Conservation (phyloP, 2,329 filamentous ascomycete species). For the Fusarium goolgardi region DNA sequence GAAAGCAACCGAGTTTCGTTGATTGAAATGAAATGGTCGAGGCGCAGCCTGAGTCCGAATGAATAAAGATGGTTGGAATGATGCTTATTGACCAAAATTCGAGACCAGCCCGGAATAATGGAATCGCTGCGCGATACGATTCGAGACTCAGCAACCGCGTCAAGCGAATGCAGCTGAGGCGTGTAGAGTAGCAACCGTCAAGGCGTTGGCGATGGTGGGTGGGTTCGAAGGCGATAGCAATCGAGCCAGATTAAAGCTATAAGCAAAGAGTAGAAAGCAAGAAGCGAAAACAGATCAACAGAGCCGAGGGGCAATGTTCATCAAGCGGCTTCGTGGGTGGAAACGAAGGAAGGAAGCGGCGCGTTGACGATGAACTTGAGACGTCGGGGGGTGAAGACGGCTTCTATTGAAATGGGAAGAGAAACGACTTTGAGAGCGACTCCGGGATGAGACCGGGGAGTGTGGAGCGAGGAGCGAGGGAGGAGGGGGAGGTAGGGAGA, state of each 20-base stretch:
- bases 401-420: constrained; percentile 45
- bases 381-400: constrained; percentile 40
- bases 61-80: constrained; percentile 44
- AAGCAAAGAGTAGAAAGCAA: constrained; percentile 55
- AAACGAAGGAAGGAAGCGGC: constrained; percentile 45
- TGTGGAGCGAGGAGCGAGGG: constrained; percentile 50
- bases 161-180: constrained; percentile 57
- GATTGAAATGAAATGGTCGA: constrained; percentile 40
- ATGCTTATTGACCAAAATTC: constrained; percentile 51
- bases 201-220: constrained; percentile 51
- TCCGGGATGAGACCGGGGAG: constrained; percentile 50
- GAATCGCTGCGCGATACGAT: constrained; percentile 48
- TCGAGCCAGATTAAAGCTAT: constrained; percentile 56
- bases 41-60: constrained; percentile 52
- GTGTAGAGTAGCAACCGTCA: constrained; percentile 54
- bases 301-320: constrained; percentile 43
- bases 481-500: constrained; percentile 42
- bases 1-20: constrained; percentile 17
- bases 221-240: constrained; percentile 48
- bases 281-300: constrained; percentile 48
- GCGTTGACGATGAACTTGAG: constrained; percentile 41
- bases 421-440: constrained; percentile 45
- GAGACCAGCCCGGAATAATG: constrained; percentile 62
- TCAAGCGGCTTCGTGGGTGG: constrained; percentile 46
- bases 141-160: constrained; percentile 57